Percentiles rank a stretch among this genome's conserved stretches.
These are phyloP conservation scores for Globisporangium cystogenes DNA, from an alignment of 352 stramenopile genomes.

Conservation along the genomic window DNA sequence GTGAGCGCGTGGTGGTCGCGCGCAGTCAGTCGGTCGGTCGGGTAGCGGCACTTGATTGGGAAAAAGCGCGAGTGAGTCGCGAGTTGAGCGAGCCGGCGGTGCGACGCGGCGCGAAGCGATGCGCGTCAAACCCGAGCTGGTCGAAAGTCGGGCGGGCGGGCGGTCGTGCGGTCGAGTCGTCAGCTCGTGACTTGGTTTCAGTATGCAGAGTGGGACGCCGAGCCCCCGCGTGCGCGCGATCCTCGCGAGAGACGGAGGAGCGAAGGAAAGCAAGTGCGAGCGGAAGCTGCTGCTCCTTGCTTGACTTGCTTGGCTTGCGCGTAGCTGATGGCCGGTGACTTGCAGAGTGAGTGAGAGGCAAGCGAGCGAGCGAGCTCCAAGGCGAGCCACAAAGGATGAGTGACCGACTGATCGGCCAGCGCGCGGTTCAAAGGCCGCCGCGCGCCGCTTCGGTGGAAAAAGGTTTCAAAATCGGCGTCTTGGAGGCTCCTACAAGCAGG, in stretches of 20 bases:
- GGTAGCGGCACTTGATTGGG: background rate
- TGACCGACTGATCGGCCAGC: too few relatives aligned
- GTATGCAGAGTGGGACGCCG: conserved; percentile 1
- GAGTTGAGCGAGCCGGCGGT: background rate
- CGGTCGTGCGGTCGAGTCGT: background rate
- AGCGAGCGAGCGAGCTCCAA: too few relatives aligned
- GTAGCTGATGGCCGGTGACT: too few relatives aligned
- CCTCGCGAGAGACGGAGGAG: conserved; percentile 1
- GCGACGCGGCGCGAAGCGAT: conserved; percentile 3
- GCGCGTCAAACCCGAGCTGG: conserved; percentile 4
- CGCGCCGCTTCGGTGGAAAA: too few relatives aligned
- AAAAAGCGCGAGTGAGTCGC: background rate
- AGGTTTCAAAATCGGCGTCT: too few relatives aligned
- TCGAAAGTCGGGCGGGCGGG: background rate
- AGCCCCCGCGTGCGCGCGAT: background rate
- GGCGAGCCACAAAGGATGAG: too few relatives aligned
- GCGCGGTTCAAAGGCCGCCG: too few relatives aligned
- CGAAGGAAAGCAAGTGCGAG: too few relatives aligned
- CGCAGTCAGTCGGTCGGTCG: background rate
- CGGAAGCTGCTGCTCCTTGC: too few relatives aligned
- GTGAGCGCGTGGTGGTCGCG: background rate
- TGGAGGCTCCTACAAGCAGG: too few relatives aligned
- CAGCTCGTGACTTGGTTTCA: background rate
- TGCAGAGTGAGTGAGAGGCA: too few relatives aligned
- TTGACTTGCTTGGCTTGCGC: too few relatives aligned